These are phyloP conservation scores for Xylariaceae sp. DNA, from an alignment of 2,329 filamentous ascomycete genomes.

Conservation along the genomic window DNA sequence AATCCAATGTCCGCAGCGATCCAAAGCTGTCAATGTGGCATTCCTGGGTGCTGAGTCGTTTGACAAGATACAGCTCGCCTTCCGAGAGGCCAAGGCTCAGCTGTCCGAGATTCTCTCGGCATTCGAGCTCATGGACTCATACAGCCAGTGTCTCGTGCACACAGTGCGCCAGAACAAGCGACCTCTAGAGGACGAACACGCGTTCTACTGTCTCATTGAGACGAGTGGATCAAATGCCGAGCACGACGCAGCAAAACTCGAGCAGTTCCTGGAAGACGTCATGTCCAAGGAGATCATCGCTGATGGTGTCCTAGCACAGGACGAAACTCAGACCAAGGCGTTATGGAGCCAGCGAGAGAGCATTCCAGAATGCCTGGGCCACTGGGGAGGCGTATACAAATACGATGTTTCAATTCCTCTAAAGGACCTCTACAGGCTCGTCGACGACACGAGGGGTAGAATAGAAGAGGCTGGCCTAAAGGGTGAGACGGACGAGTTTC, in stretches of 20 bases:
- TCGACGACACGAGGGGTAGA: conserved; percentile 76
- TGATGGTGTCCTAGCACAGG: conserved; percentile 89
- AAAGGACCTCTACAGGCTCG: conserved; percentile 79
- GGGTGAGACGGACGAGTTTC: conserved; percentile 70
- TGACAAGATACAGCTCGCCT: conserved; percentile 83
- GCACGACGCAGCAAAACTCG: conserved; percentile 89
- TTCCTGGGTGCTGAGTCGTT: conserved; percentile 90
- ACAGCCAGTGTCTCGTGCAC: conserved; percentile 75
- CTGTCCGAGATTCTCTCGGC: conserved; percentile 94
- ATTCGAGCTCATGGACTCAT: conserved; percentile 93
- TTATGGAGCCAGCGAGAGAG: conserved; percentile 94
- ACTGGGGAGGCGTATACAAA: conserved; percentile 96
- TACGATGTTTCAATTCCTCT: conserved; percentile 97
- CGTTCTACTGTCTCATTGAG: conserved; percentile 96
- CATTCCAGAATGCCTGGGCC: conserved; percentile 82
- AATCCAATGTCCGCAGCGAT: conserved; percentile 83
- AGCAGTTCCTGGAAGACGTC: conserved; percentile 85
- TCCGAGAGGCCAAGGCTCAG: conserved; percentile 83
- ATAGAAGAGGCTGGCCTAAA: conserved; percentile 73
- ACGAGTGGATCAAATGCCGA: conserved; percentile 93
- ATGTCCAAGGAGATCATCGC: conserved; percentile 83
- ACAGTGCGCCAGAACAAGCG: conserved; percentile 72
- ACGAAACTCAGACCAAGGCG: conserved; percentile 81
- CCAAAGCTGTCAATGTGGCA: conserved; percentile 87
- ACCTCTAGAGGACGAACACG: conserved; percentile 79